These are phyloP conservation scores for Plasmodium gaboni DNA, from an alignment of 169 alveolate species.

Conservation along the genomic window DNA sequence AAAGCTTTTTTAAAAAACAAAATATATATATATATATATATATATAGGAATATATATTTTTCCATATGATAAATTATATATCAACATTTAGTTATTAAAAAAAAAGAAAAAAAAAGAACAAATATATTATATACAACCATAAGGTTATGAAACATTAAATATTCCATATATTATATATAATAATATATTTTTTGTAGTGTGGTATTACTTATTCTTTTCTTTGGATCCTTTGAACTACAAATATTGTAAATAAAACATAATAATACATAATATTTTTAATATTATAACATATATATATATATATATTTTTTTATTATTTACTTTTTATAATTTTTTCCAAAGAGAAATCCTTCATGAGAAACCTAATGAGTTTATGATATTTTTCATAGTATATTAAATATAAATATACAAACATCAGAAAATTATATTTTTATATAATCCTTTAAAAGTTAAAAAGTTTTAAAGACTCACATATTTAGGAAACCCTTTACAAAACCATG, in stretches of 20 bases:
- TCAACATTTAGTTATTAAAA: conserved; percentile 1
- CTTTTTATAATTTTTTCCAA: conserved; percentile 72
- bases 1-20: conserved; percentile 16
- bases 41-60: too few relatives aligned
- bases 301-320: conserved; percentile 18
- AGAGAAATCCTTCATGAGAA: conserved; percentile 75
- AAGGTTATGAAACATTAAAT: too few relatives aligned
- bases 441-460: not conserved
- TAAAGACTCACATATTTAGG: conserved; percentile 66
- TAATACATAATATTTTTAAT: too few relatives aligned
- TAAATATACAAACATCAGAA: not conserved
- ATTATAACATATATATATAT: too few relatives aligned
- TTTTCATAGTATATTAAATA: conserved; percentile 3
- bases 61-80: too few relatives aligned
- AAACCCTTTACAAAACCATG: conserved; percentile 76
- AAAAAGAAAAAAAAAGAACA: not conserved
- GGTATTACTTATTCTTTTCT: conserved; percentile 19
- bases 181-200: too few relatives aligned
- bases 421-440: conserved; percentile 18
- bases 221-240: conserved; percentile 23
- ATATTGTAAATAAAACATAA: not conserved
- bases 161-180: too few relatives aligned
- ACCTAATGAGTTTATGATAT: conserved; percentile 28
- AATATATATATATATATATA: not conserved
- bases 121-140: not conserved